Base-by-base conservation (phyloP, 176 grass and related monocot species). In the Guadua angustifolia region DNA sequence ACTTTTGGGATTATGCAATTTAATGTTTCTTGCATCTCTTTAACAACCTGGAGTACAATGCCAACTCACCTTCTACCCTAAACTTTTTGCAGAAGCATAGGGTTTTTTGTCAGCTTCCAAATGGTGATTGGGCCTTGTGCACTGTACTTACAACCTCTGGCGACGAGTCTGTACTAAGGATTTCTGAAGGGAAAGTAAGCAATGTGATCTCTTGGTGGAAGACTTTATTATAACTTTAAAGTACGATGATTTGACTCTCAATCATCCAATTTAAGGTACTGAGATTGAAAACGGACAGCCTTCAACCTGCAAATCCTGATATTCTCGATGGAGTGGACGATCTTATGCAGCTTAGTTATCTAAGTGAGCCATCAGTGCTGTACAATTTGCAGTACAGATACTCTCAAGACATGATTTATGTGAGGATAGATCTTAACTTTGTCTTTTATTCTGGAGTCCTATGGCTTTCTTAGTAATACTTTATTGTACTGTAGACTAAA, bases 291-390 rank as follows among this genome's bases (percentile, higher is more conserved):
- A 92, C 88, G 7, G 96, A 99, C 40, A 89, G 80, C 83, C 91
- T 99, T 75, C 79, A 95, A 85, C 83, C 88, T 78, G 89, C 96
- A 72, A 99, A 99, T 81, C 96, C 96, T 62, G 96, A 99, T 94
- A 99, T 99, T 91, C 97, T 99, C 19, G 88, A 99, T 63, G 97
- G 97, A 78, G 93, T 95, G 66, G 93, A 95, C 55, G 91, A 99
- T 87, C 93, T 99, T 57, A 99, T 99, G 97, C 97, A 99, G 53
- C 89, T 99, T 35, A 99, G 97, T 88, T 99, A 99, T 92, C 86
- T 99, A 81, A 89, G 94, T 77, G 96, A 99, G 81, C 91, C 96
- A 71, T 95, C 96, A 32, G 96, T 99, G 42, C 76, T 99, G 77
- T 92, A 95, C 84, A 99, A 99, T 77, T 83, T 99, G 84, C 96